Base-by-base conservation (phyloP, 345 rosid genomes). In the Corchorus capsularis region DNA sequence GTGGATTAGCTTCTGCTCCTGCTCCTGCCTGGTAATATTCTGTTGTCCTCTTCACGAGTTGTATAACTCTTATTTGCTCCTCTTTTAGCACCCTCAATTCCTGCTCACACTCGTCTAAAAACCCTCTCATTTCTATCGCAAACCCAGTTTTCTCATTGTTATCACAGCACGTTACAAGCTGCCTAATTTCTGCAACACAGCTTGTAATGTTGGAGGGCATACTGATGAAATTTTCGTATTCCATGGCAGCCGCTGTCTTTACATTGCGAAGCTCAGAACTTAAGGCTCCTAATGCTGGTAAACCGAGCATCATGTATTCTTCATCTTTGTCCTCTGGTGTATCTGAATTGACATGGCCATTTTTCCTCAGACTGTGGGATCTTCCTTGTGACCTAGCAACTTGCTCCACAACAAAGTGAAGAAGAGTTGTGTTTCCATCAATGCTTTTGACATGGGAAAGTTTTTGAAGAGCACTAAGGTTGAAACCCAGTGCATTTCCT, bases 401-500 rank as follows among this genome's bases (percentile, higher is more conserved):
- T 50, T 93, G 94, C 60, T 94, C 95, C 34, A 94, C 92, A 6
- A 92, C 90, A 47, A 94, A 91, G 82, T 90, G 90, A 54, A 94
- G 98, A 20, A 92, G 84, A 43, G 92, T 91, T 34, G 97, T 92
- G 74, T 86, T 90, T 70, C 98, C 95, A 66, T 90, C 89, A 0
- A 85, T 88, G 85, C 96, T 91, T 79, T 89, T 92, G 15, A 91
- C 87, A 64, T 94, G 91, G 1, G 93, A 87, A 6, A 92, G 92
- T 75, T 92, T 91, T 14, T 86, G 78, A 22, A 91, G 86, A 17
- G 97, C 87, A 0, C 82, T 84, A 53, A 91, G 89, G 77, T 90
- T 86, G 77, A 94, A 94, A 61, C 93, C 95, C 52, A 85, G 85
- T 10, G 98, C 98, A 45, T 94, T 87, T 54, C 98, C 98, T 81